Conservation (phyloP, 2,329 filamentous ascomycete genomes). For the Aspergillus sp. region DNA sequence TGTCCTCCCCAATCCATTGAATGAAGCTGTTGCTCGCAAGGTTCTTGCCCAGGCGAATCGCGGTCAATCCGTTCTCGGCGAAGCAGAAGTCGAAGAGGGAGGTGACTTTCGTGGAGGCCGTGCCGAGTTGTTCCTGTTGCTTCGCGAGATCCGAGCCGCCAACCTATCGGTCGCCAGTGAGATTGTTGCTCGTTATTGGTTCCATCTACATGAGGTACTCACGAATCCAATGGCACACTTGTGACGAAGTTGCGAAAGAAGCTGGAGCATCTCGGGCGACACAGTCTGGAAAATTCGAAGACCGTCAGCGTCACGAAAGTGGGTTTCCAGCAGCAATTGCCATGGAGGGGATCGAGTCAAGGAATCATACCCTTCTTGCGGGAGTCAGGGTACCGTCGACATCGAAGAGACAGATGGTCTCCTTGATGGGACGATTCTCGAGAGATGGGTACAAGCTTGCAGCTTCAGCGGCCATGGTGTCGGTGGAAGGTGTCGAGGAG, state of each 20-base stretch:
- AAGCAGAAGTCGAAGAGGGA: slow-evolving; percentile 97
- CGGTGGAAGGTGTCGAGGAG: not conserved
- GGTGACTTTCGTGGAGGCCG: slow-evolving; percentile 66
- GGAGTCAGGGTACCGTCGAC: slow-evolving; percentile 90
- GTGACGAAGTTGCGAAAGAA: slow-evolving; percentile 77
- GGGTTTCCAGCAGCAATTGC: not conserved
- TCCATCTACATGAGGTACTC: slow-evolving; percentile 9
- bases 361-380: slow-evolving; percentile 61
- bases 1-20: slow-evolving; percentile 80
- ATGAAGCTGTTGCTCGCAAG: slow-evolving; percentile 86
- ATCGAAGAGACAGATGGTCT: slow-evolving; percentile 94
- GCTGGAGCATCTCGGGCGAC: slow-evolving; percentile 76
- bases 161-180: slow-evolving; percentile 45
- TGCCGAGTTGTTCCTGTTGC: slow-evolving; percentile 93
- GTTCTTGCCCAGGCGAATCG: slow-evolving; percentile 75
- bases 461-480: slow-evolving; percentile 30
- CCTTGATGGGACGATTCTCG: slow-evolving; percentile 79
- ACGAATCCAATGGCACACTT: slow-evolving; percentile 35
- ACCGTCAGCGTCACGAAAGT: slow-evolving; percentile 7
- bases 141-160: slow-evolving; percentile 89
- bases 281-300: slow-evolving; percentile 52
- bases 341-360: no score
- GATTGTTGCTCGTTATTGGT: not conserved
- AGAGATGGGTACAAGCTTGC: slow-evolving; percentile 65
- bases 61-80: slow-evolving; percentile 92